These are phyloP conservation scores for Geotrichum australiense DNA, from an alignment of 1,139 yeast species.

Conservation along the genomic window DNA sequence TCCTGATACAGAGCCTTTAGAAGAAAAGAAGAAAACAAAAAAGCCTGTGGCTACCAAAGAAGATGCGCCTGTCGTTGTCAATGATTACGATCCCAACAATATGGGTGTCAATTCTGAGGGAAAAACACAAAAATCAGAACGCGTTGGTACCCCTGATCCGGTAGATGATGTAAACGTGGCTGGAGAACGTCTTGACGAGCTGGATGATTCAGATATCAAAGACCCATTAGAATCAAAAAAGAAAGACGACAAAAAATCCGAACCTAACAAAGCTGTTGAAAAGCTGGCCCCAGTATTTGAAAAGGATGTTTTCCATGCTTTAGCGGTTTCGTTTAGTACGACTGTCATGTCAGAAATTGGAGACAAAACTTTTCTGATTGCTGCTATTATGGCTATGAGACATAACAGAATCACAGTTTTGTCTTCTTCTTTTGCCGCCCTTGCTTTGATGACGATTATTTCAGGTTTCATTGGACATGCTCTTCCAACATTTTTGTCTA, in stretches of 20 bases:
- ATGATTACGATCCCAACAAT: constrained; percentile 36
- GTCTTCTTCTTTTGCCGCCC: constrained; percentile 78
- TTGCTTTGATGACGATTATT: constrained; percentile 82
- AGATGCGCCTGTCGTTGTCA: constrained; percentile 33
- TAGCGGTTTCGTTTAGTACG: constrained; percentile 47
- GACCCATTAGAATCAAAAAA: constrained; percentile 1
- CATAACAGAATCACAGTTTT: constrained; percentile 77
- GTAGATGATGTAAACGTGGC: constrained; percentile 2
- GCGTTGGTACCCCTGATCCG: constrained; percentile 15
- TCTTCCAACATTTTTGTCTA: constrained; percentile 75
- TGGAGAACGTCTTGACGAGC: constrained; percentile 18
- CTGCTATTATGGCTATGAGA: constrained; percentile 98
- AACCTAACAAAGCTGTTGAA: constrained; percentile 12
- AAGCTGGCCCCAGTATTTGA: constrained; percentile 4
- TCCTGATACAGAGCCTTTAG: constrained; percentile 24
- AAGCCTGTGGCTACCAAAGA: constrained; percentile 24
- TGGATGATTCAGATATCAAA: constrained; percentile 5
- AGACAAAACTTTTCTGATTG: constrained; percentile 92
- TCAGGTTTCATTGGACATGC: constrained; percentile 92
- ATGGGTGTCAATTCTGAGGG: constrained; percentile 31
- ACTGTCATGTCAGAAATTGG: constrained; percentile 91
- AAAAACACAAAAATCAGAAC: constrained; percentile 17
- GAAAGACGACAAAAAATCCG: constrained; percentile 3
- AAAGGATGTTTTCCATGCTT: constrained; percentile 26
- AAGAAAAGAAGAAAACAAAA: constrained; percentile 24